Conservation (phyloP, 2,329 filamentous ascomycete species). For the Alternaria ethzedia region DNA sequence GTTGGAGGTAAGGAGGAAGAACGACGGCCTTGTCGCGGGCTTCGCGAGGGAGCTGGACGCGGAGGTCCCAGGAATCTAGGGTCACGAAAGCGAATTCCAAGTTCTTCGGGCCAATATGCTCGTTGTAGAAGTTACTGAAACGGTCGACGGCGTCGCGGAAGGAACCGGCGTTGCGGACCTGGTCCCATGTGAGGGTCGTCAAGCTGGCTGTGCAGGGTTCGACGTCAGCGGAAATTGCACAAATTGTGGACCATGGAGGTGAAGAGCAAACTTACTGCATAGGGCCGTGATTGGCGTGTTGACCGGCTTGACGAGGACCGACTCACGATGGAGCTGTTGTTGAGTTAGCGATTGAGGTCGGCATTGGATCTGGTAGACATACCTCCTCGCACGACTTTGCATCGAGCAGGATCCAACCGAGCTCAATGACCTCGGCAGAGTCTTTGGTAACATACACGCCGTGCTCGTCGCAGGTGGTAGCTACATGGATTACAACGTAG, state of each 20-base stretch:
- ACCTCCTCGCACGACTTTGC: slow-evolving; percentile 93
- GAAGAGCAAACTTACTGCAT: slow-evolving; percentile 76
- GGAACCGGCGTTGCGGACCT: slow-evolving; percentile 94
- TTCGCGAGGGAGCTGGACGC: slow-evolving; percentile 95
- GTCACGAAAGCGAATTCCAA: slow-evolving; percentile 98
- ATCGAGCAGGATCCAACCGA: slow-evolving; percentile 96
- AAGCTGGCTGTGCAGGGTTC: slow-evolving; percentile 73
- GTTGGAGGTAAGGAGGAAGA: slow-evolving; percentile 93
- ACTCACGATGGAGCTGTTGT: slow-evolving; percentile 86
- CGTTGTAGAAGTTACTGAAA: slow-evolving; percentile 91
- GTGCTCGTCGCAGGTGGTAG: slow-evolving; percentile 98
- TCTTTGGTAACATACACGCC: slow-evolving; percentile 99
- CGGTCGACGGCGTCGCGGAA: slow-evolving; percentile 96
- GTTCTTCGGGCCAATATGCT: slow-evolving; percentile 89
- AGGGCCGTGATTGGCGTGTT: slow-evolving; percentile 98
- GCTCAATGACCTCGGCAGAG: slow-evolving; percentile 98
- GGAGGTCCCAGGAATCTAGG: slow-evolving; percentile 96
- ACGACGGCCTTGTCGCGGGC: slow-evolving; percentile 98
- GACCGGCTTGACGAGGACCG: slow-evolving; percentile 95
- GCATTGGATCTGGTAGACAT: slow-evolving; percentile 7
- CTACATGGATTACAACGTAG: slow-evolving; percentile 97
- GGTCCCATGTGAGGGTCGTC: slow-evolving; percentile 98
- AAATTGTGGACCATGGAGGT: neutral
- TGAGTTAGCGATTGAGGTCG: slow-evolving; percentile 17
- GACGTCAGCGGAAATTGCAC: slow-evolving; percentile 14